These are phyloP conservation scores for Bertia moriformis DNA, from an alignment of 2,329 filamentous ascomycete genomes.

Conservation along the genomic window DNA sequence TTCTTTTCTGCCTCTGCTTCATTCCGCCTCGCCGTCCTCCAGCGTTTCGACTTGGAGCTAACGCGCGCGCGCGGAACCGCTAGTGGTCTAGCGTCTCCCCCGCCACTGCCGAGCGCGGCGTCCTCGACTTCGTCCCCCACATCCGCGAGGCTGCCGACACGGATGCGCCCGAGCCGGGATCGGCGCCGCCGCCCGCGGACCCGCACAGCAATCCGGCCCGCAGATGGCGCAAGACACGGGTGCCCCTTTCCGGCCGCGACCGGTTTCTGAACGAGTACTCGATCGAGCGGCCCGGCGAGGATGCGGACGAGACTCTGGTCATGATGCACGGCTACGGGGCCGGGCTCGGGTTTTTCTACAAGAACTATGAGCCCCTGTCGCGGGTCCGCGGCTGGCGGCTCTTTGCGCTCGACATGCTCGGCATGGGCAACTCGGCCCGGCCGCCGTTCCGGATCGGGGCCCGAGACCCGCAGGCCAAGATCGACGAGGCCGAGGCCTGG, in stretches of 20 bases:
- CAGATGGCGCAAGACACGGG: constrained; percentile 73
- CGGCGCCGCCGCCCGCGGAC: constrained; percentile 26
- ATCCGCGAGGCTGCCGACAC: constrained; percentile 59
- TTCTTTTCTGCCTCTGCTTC: constrained; percentile 3
- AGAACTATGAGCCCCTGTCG: constrained; percentile 83
- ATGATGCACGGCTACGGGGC: constrained; percentile 96
- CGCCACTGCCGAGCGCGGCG: constrained; percentile 70
- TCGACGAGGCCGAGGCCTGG: constrained; percentile 81
- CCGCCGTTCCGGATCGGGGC: constrained; percentile 74
- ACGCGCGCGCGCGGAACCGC: constrained; percentile 4
- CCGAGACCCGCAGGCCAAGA: constrained; percentile 67
- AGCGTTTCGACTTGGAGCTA: too few relatives aligned
- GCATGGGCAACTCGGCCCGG: constrained; percentile 79
- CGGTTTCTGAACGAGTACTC: constrained; percentile 85
- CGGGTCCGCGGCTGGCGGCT: constrained; percentile 70
- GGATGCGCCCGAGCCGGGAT: constrained; percentile 17
- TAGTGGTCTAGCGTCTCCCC: constrained; percentile 81
- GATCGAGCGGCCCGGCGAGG: constrained; percentile 68
- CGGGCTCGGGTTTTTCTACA: constrained; percentile 93
- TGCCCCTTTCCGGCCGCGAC: constrained; percentile 71
- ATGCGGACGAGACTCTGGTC: constrained; percentile 72
- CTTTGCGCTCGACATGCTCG: constrained; percentile 90
- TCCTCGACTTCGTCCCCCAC: constrained; percentile 74
- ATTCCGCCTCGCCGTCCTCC: constrained; percentile 4
- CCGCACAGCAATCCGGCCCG: constrained; percentile 73